Evolutionary conservation across 257 asterid genomes (phyloP).

Genomic region (Salvia hispanica): DNA sequence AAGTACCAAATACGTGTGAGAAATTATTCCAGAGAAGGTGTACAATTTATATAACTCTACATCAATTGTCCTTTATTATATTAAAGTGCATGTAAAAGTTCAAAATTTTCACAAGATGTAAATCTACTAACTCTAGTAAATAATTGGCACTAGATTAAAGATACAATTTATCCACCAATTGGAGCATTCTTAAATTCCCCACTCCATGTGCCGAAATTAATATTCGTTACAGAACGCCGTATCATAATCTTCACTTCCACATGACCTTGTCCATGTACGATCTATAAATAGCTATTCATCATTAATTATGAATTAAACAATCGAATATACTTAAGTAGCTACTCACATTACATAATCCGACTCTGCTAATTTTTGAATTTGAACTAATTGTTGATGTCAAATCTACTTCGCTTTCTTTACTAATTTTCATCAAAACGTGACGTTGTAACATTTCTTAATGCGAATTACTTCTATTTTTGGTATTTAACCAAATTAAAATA

Average conservation of each 20-base stretch:
- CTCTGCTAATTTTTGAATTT: background rate
- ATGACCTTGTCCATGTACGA: constrained; percentile 13
- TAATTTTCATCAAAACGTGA: background rate
- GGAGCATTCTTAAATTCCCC: constrained; percentile 32
- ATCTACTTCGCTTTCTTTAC: background rate
- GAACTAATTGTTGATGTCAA: background rate
- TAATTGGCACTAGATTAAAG: background rate
- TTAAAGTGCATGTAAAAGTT: background rate
- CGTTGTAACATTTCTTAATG: background rate
- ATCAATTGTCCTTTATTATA: too few species aligned
- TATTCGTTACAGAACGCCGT: constrained; percentile 19
- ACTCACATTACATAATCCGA: background rate
- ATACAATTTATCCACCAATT: background rate
- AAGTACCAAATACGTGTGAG: too few species aligned
- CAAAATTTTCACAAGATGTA: background rate
- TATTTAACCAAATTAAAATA: background rate
- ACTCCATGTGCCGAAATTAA: constrained; percentile 36
- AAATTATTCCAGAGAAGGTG: too few species aligned
- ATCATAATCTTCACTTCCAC: constrained; percentile 30
- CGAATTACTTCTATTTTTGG: background rate
- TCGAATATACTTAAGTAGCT: background rate
- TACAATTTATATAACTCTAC: too few species aligned
- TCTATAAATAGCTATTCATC: background rate
- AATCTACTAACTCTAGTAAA: background rate
- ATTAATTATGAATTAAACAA: background rate